Evolutionary conservation across 1,284 basidiomycete species (phyloP).

Genomic region (Moesziomyces globuligerus): DNA sequence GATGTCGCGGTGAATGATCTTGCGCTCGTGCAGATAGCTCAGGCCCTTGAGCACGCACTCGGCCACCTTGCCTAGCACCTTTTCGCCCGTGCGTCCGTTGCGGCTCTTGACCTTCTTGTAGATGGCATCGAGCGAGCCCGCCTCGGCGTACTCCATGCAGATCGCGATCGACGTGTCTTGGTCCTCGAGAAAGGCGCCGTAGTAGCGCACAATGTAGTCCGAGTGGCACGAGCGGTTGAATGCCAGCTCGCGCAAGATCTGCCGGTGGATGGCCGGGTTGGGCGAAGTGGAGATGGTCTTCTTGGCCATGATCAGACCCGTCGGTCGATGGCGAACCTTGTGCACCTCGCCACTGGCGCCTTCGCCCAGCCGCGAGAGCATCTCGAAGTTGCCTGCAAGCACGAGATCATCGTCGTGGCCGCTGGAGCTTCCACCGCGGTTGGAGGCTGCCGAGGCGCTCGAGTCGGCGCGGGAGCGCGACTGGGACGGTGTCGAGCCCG

Average conservation of each 20-base stretch:
- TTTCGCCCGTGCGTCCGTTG: conserved; percentile 85
- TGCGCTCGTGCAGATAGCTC: conserved; percentile 86
- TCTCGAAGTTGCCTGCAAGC: conserved; percentile 74
- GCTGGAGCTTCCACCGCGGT: conserved; percentile 13
- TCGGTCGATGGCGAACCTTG: conserved; percentile 83
- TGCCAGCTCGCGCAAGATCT: conserved; percentile 89
- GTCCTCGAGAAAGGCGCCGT: conserved; percentile 93
- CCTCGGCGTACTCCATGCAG: conserved; percentile 93
- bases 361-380: conserved; percentile 83
- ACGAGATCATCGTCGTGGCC: conserved; percentile 48
- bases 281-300: conserved; percentile 96
- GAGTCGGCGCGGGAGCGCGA: conserved; percentile 19
- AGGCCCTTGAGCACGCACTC: conserved; percentile 92
- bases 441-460: conserved; percentile 24
- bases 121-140: conserved; percentile 81
- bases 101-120: conserved; percentile 82
- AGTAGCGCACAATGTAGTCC: conserved; percentile 88
- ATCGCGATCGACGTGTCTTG: conserved; percentile 93
- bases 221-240: conserved; percentile 88
- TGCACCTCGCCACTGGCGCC: conserved; percentile 95
- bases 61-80: conserved; percentile 88
- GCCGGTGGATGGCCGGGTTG: conserved; percentile 83
- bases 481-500: conserved; percentile 1
- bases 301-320: conserved; percentile 84
- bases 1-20: conserved; percentile 96